Evolutionary conservation across 192 early-diverging fungal genomes (phyloP), one percentile per base, ranked within the genome.

Genomic region (Coemansia sp.): DNA sequence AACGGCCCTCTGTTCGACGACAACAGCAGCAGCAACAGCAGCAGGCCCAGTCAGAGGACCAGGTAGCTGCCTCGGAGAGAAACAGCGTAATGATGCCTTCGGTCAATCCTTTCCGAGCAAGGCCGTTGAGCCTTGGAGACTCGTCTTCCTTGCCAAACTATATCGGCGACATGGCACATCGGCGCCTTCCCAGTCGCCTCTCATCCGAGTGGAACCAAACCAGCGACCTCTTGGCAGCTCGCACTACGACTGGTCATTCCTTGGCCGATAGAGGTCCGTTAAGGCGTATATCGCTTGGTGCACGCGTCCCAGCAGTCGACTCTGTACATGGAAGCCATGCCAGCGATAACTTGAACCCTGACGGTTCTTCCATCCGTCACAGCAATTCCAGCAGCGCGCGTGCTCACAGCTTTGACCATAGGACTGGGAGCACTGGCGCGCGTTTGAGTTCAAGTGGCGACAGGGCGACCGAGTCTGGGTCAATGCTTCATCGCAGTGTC

Each of bases 401-500:
- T 7, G 57, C 79, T 20, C 69, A 65, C 68, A 78, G 76, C 65
- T 52, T 66, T 31, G 79, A 77, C 44, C 79, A 78, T 29, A 36
- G 55, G 11, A 29, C 55, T 15, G 46, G 47, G 22, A 69, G 67
- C 64, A 47, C 70, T 67, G 54, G 55, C 18, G 66, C 66, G 29
- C 65, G 64, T 20, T 66, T 76, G 27, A 71, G 77, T 46, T 67
- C 68, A 18, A 79, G 77, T 52, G 74, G 67, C 36, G 70, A 34
- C 10, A 62, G 59, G 24, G 74, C 43, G 1, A 65, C 62, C n/a
- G 79, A 76, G 34, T 69, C 79, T 4, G 79, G 66, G 7, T 73
- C 76, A 2, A 65, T 67, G 29, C 47, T 84, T 68, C 81, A 84
- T 42, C 81, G 81, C 67, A 77, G 77, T 54, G 74, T 73, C n/a